A percentile compares a stretch with the other conserved stretches of the same genome.
These are phyloP conservation scores for Globisporangium nodosum DNA, from an alignment of 352 stramenopile species.

Conservation along the genomic window DNA sequence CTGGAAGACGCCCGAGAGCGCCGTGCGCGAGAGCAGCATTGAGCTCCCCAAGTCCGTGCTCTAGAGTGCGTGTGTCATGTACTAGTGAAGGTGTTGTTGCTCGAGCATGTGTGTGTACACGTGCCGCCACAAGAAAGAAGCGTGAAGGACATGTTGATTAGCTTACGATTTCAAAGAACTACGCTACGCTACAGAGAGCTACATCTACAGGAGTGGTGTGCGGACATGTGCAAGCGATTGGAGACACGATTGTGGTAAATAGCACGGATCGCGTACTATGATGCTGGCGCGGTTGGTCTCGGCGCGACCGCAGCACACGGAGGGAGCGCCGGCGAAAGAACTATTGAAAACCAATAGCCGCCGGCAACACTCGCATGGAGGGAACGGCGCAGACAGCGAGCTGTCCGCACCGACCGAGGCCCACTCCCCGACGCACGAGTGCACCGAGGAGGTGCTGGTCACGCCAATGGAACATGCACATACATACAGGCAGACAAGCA, in stretches of 20 bases:
- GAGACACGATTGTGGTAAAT: constrained; percentile 70
- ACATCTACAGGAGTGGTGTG: background rate
- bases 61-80: constrained; percentile 3
- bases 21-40: constrained; percentile 7
- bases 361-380: constrained; percentile 60
- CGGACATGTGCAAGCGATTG: constrained; percentile 63
- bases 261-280: constrained; percentile 76
- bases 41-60: constrained; percentile 21
- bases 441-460: constrained; percentile 23
- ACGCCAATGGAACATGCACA: constrained; percentile 16
- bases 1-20: constrained; percentile 25
- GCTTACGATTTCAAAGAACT: background rate
- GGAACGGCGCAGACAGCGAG: constrained; percentile 7
- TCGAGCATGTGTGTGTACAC: background rate
- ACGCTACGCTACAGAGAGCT: background rate
- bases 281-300: constrained; percentile 52
- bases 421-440: constrained; percentile 17
- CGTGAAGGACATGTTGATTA: background rate
- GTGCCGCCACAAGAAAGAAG: no score
- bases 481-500: constrained; percentile 12
- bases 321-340: constrained; percentile 53
- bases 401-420: constrained; percentile 27
- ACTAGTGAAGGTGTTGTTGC: background rate
- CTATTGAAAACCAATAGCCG: constrained; percentile 78
- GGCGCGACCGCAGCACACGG: constrained; percentile 31